phyloP scores from a whole-genome alignment of 805 yeast species.

The Schwanniomyces vanrijiae region DNA sequence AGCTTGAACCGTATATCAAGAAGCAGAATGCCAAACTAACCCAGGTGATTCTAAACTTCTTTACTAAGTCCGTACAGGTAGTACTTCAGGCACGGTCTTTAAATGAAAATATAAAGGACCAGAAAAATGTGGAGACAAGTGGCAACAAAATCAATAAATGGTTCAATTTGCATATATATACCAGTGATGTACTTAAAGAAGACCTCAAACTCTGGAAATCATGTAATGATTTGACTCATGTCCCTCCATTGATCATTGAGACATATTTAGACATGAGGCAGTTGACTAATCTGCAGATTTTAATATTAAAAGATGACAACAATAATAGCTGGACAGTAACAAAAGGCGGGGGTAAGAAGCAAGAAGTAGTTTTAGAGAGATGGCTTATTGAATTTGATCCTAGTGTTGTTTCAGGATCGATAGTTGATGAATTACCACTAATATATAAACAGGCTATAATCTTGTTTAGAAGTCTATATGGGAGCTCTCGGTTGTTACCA shows the following conservation, averaged over 20 bases:
- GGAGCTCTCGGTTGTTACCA: conserved; percentile 69
- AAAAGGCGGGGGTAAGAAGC: conserved; percentile 57
- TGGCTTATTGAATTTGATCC: conserved; percentile 86
- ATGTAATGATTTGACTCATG: conserved; percentile 36
- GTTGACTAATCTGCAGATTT: conserved; percentile 54
- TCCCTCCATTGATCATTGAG: conserved; percentile 86
- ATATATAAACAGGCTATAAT: conserved; percentile 75
- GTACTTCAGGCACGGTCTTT: conserved; percentile 48
- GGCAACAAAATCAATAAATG: conserved; percentile 50
- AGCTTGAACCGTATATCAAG: conserved; percentile 17
- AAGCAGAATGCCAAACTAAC: conserved; percentile 35
- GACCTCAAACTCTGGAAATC: conserved; percentile 64
- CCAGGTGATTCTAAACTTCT: conserved; percentile 60
- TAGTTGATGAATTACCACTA: conserved; percentile 56
- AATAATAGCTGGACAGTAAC: conserved; percentile 57
- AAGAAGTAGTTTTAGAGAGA: conserved; percentile 89
- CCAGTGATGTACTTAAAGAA: conserved; percentile 41
- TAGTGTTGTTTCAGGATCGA: conserved; percentile 32
- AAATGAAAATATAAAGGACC: conserved; percentile 12
- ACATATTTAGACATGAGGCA: conserved; percentile 69
- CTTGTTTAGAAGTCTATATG: conserved; percentile 70
- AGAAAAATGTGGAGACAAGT: conserved; percentile 10
- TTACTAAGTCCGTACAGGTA: conserved; percentile 59
- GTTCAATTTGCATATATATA: conserved; percentile 56
- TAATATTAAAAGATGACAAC: conserved; percentile 57